Base-by-base conservation (phyloP, 2,329 filamentous ascomycete species). In the Stachybotrys chartarum region DNA sequence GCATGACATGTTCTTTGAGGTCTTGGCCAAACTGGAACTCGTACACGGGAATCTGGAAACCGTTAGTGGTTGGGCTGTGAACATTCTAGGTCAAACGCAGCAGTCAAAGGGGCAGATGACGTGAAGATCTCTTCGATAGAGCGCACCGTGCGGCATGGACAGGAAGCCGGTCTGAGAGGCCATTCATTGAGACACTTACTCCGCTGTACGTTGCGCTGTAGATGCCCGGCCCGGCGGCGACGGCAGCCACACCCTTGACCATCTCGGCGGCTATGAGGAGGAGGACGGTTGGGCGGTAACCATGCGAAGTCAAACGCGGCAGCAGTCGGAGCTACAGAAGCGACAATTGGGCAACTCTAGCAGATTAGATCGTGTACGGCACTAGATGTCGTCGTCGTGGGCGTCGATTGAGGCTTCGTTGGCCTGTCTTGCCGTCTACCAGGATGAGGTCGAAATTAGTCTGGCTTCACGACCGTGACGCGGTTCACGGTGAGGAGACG, bases 1-100 rank as follows among this genome's bases (percentile, higher is more conserved):
- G 88, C 94, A 99, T 99, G 61, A 97, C 89, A 89, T 97, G 91
- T 65, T 88, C 83, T 68, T 87, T 86, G 35, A 85, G 68, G 68
- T 95, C 91, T 61, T 78, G 80, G 42, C 87, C 90, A 64, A 96
- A 87, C 70, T 95, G 91, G 73, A 85, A 94, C 69, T 97, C 94
- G 70, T 94, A 97, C 11, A 97, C 93, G 42, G 93, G 93, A 58
- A 96, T 91, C 91, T 97, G 66, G 52, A 56, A 52, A 57, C 54
- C 30, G 54, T 50, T 16, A 57, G 52, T 39, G 24, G 24, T 24
- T 24, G 24, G 24, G 24, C 24, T 24, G 24, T 24, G 24, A 24
- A 24, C 4, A 24, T 24, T 24, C 24, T 24, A 24, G 4, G 24
- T 11, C 30, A 18, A 39, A 8, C 31, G 24, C 24, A 24, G 24